Percentiles rank a stretch among this genome's conserved stretches.
phyloP scores from a whole-genome alignment of 805 yeast genomes.

The Yarrowia sp. region DNA sequence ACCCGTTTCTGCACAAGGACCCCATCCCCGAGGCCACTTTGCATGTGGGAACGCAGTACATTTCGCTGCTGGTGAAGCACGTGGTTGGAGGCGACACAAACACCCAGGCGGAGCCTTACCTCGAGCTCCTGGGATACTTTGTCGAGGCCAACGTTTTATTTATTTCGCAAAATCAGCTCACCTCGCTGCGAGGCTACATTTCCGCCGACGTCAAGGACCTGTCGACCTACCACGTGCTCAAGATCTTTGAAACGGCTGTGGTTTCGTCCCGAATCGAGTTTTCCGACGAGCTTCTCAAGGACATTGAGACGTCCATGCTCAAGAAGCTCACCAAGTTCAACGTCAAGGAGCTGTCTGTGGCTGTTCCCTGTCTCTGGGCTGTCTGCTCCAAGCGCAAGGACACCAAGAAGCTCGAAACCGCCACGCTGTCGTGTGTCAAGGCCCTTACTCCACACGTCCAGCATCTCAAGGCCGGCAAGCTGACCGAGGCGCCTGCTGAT shows the following conservation, averaged over 20 bases:
- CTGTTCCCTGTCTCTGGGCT: conserved; percentile 66
- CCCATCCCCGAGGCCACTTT: background rate
- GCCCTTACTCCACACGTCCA: conserved; percentile 50
- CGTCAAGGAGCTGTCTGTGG: conserved; percentile 58
- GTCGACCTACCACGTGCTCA: conserved; percentile 49
- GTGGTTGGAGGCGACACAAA: conserved; percentile 13
- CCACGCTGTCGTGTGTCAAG: conserved; percentile 60
- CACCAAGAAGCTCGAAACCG: conserved; percentile 53
- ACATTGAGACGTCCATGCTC: conserved; percentile 11
- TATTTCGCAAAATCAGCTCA: conserved; percentile 64
- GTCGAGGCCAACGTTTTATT: conserved; percentile 53
- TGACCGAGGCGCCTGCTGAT: conserved; percentile 36
- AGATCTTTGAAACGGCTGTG: conserved; percentile 52
- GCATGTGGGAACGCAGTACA: background rate
- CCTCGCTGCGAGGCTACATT: conserved; percentile 63
- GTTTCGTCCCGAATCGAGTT: conserved; percentile 24
- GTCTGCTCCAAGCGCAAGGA: conserved; percentile 50
- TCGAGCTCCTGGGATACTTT: conserved; percentile 56
- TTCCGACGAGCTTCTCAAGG: conserved; percentile 18
- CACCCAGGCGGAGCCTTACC: conserved; percentile 34
- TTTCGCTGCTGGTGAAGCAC: background rate
- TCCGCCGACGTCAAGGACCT: conserved; percentile 45
- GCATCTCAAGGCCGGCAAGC: conserved; percentile 32
- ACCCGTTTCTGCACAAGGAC: conserved; percentile 4
- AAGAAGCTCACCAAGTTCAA: conserved; percentile 28